phyloP scores from a whole-genome alignment of 768 basidiomycete species.

The Porpolomopsis calyptriformis region DNA sequence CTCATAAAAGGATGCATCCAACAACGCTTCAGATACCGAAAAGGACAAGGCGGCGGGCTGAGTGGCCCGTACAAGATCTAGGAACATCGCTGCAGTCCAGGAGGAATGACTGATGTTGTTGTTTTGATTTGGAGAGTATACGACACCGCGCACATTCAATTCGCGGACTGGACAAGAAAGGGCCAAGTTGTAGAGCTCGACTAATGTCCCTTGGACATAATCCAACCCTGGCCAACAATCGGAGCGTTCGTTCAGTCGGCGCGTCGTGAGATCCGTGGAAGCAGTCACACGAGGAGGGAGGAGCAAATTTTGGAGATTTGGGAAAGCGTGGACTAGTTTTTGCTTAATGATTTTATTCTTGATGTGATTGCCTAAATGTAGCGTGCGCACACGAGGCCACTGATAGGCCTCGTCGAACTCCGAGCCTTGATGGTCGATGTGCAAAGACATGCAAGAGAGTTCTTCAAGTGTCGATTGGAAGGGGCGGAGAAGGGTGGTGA shows the following conservation, averaged over 20 bases:
- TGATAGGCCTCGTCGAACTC: not conserved
- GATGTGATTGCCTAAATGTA: not conserved
- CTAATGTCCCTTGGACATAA: not conserved
- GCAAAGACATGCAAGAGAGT: not conserved
- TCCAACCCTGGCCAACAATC: not conserved
- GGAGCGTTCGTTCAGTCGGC: not conserved
- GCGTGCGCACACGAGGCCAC: not conserved
- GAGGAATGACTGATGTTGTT: not conserved
- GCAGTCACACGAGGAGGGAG: not conserved
- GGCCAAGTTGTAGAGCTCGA: constrained; percentile 1
- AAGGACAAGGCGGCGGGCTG: not conserved
- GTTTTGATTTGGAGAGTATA: not conserved
- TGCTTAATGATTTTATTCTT: not conserved
- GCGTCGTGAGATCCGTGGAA: not conserved
- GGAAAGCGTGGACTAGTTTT: not conserved
- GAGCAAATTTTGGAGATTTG: not conserved
- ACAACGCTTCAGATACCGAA: not conserved
- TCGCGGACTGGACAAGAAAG: not conserved
- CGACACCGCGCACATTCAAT: constrained; percentile 1
- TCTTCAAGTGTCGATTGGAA: constrained; percentile 1
- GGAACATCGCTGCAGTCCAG: not conserved
- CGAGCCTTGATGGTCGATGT: not conserved
- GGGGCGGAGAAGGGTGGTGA: not conserved
- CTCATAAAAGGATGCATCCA: not conserved
- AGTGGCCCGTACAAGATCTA: not conserved